These are phyloP conservation scores for Passalora sequoiae DNA, from an alignment of 2,329 filamentous ascomycete species.

Conservation along the genomic window DNA sequence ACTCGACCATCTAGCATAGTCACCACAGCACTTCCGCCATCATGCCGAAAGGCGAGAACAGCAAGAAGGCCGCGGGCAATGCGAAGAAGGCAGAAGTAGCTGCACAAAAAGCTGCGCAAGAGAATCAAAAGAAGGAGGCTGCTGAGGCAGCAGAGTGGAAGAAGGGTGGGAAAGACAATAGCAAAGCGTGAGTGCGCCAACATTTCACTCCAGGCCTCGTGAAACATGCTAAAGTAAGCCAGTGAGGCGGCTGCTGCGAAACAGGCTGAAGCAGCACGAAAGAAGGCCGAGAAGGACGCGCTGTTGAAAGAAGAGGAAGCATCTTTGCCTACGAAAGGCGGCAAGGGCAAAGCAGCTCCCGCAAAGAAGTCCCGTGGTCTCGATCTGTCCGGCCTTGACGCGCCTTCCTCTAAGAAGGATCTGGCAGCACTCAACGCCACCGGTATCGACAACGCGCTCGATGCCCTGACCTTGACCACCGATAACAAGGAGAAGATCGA, in stretches of 20 bases:
- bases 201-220: no score
- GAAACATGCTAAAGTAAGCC: no score
- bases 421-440: slow-evolving; percentile 66
- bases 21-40: background rate
- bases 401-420: slow-evolving; percentile 43
- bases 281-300: slow-evolving; percentile 89
- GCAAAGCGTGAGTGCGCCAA: slow-evolving; percentile 77
- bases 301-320: slow-evolving; percentile 78
- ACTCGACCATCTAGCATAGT: background rate
- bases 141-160: slow-evolving; percentile 73
- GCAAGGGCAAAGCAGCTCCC: slow-evolving; percentile 60
- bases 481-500: slow-evolving; percentile 68
- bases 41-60: slow-evolving; percentile 56
- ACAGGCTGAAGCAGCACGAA: slow-evolving; percentile 73
- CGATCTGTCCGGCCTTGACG: slow-evolving; percentile 70
- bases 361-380: slow-evolving; percentile 58
- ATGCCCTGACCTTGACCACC: slow-evolving; percentile 68
- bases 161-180: slow-evolving; percentile 75
- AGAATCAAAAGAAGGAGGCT: slow-evolving; percentile 60
- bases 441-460: slow-evolving; percentile 89
- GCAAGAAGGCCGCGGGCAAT: slow-evolving; percentile 85
- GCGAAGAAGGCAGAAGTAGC: slow-evolving; percentile 88
- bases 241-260: slow-evolving; percentile 82
- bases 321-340: slow-evolving; percentile 58
- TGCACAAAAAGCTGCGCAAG: slow-evolving; percentile 68